These are phyloP conservation scores for Monosporascus sp. DNA, from an alignment of 2,329 filamentous ascomycete genomes.

Conservation along the genomic window DNA sequence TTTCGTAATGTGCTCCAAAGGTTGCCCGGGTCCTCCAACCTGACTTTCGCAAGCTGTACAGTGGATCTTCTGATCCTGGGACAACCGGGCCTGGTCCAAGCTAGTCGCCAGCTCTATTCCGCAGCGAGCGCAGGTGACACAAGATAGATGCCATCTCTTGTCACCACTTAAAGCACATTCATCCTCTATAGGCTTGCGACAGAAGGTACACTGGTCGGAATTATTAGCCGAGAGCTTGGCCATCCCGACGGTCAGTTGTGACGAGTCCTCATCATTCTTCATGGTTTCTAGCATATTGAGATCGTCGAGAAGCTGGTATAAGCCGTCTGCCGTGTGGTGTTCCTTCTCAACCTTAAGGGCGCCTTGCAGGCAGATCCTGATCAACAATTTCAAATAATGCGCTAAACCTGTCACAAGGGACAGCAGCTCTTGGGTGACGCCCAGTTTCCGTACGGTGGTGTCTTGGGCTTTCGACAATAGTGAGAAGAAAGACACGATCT, in stretches of 20 bases:
- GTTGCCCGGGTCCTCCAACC: constrained; percentile 43
- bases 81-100: constrained; percentile 66
- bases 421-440: constrained; percentile 96
- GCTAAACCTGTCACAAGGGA: constrained; percentile 93
- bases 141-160: constrained; percentile 76
- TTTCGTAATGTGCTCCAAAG: constrained; percentile 72
- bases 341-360: constrained; percentile 88
- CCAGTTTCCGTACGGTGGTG: constrained; percentile 80
- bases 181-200: constrained; percentile 86
- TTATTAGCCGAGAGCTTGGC: constrained; percentile 64
- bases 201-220: constrained; percentile 79
- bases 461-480: constrained; percentile 93
- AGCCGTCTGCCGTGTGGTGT: constrained; percentile 63
- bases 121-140: constrained; percentile 69
- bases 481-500: constrained; percentile 97
- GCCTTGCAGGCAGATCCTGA: constrained; percentile 92
- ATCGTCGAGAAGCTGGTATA: constrained; percentile 79
- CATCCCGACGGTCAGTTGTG: constrained; percentile 61
- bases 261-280: constrained; percentile 63
- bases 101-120: constrained; percentile 60
- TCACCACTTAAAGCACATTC: constrained; percentile 76
- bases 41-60: constrained; percentile 63
- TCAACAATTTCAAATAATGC: constrained; percentile 95
- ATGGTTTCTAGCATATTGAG: constrained; percentile 76
- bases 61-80: constrained; percentile 61